Evolutionary conservation across 108 stramenopile species (phyloP), one percentile per base, ranked within the genome.

Genomic region (Cyclotella choctawhatcheeana): DNA sequence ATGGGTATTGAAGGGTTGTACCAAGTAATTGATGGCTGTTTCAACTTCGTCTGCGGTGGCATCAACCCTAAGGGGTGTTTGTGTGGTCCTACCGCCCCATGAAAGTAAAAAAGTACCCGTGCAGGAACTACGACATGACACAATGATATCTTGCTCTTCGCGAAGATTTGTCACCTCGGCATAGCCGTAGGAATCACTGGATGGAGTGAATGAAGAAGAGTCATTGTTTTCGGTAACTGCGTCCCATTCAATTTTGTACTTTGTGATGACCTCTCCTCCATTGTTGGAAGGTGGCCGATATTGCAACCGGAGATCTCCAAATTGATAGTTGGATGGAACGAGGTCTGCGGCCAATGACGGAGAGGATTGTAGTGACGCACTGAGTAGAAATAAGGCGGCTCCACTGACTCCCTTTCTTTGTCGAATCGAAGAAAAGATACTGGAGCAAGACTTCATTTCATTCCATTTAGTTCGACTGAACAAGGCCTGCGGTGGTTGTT

Each of bases 201-300:
- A 45, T 18, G 84, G 67, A 16, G 74, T 70, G 60, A 93, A 90
- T 26, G 65, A 63, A 37, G 67, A 34, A 37, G 62, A 60, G 30
- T 44, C 43, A 25, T 79, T 31, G 35, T 80, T 21, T 26, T 37
- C 45, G 44, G 1, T 24, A 14, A 26, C 68, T 26, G 84, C 83
- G 62, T 92, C 93, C 89, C 86, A 85, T 74, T 94, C 91, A 3
- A 92, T 74, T 34, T 81, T 64, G 71, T 92, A 90, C 35, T 82
- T 85, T 34, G 89, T 87, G 6, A 94, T 64, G 17, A 10, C 40
- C 32, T 86, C 87, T 26, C 93, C 91, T 8, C 93, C 93, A 48
- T 91, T 87, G 43, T 71, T 69, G 22, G 48, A 0, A 0, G 93
- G 91, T 21, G 89, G 84, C 22, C 40, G 60, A 58, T 83, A 94